Percentiles rank a stretch among this genome's conserved stretches.
Evolutionary conservation across 2,329 filamentous ascomycete genomes (phyloP).

Genomic region (Aureobasidium sp.): DNA sequence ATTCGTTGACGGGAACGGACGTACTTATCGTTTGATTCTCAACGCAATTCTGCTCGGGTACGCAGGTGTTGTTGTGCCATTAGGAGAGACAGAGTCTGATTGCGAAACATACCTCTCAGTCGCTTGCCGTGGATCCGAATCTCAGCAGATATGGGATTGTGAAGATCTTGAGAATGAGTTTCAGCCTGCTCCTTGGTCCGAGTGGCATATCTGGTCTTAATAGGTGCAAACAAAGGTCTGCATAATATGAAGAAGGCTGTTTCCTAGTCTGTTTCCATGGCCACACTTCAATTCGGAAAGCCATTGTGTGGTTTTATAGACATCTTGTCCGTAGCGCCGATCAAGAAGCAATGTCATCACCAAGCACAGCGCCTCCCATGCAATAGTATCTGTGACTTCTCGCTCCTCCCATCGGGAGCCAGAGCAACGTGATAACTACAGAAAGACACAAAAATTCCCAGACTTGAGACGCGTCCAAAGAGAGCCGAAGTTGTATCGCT

Average conservation of each 20-base stretch:
- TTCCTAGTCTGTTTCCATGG: not conserved
- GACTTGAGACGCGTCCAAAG: too few species aligned
- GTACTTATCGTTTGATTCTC: slow-evolving; percentile 1
- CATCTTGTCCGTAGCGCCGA: not conserved
- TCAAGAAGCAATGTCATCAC: too few species aligned
- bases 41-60: not conserved
- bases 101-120: not conserved
- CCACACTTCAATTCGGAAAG: not conserved
- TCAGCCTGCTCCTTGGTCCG: not conserved
- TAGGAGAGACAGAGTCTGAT: not conserved
- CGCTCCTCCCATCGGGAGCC: not conserved
- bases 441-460: too few species aligned
- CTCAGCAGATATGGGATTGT: not conserved
- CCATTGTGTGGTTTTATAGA: not conserved
- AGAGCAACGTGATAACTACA: too few species aligned
- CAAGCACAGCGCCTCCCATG: not conserved
- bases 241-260: not conserved
- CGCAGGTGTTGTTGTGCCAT: not conserved
- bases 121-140: not conserved
- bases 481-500: too few species aligned
- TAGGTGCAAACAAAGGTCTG: not conserved
- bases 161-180: not conserved
- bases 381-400: not conserved
- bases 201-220: not conserved
- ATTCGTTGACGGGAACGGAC: not conserved